phyloP scores from a whole-genome alignment of 805 yeast genomes.

The Candida manassasensis region DNA sequence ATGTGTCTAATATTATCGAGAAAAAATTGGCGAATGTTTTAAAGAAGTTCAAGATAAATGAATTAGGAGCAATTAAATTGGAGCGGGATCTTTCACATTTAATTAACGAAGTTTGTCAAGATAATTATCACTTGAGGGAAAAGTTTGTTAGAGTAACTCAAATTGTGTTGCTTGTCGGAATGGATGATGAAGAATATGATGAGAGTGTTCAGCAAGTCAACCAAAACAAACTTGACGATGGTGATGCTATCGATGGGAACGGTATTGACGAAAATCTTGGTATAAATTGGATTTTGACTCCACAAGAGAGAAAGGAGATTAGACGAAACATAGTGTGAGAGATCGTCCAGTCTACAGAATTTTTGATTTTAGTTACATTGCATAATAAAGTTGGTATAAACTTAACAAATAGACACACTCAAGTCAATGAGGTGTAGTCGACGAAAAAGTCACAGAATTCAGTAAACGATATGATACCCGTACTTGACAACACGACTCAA shows the following conservation, averaged over 20 bases:
- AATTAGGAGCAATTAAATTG: slow-evolving; percentile 74
- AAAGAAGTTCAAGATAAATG: slow-evolving; percentile 58
- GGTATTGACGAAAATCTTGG: slow-evolving; percentile 26
- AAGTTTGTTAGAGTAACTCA: slow-evolving; percentile 80
- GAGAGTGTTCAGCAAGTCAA: slow-evolving; percentile 23
- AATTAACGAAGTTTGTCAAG: slow-evolving; percentile 68
- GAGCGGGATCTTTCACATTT: slow-evolving; percentile 77
- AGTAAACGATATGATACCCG: too few relatives aligned
- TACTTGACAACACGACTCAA: too few relatives aligned
- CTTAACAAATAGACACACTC: too few relatives aligned
- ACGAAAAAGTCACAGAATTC: too few relatives aligned
- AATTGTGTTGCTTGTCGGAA: slow-evolving; percentile 71
- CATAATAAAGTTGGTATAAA: too few relatives aligned
- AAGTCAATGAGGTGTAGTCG: too few relatives aligned
- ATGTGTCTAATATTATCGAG: slow-evolving; percentile 57
- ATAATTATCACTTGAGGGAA: slow-evolving; percentile 70
- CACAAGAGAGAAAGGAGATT: slow-evolving; percentile 64
- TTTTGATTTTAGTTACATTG: too few relatives aligned
- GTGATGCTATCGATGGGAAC: slow-evolving; percentile 9
- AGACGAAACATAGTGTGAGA: slow-evolving; percentile 36
- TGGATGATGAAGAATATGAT: slow-evolving; percentile 61
- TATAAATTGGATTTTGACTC: slow-evolving; percentile 70
- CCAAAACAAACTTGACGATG: slow-evolving; percentile 8
- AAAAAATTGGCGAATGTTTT: slow-evolving; percentile 62
- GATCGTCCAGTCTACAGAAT: too few relatives aligned